Evolutionary conservation across 2,329 filamentous ascomycete genomes (phyloP).

Genomic region (Fusarium bactridioides): DNA sequence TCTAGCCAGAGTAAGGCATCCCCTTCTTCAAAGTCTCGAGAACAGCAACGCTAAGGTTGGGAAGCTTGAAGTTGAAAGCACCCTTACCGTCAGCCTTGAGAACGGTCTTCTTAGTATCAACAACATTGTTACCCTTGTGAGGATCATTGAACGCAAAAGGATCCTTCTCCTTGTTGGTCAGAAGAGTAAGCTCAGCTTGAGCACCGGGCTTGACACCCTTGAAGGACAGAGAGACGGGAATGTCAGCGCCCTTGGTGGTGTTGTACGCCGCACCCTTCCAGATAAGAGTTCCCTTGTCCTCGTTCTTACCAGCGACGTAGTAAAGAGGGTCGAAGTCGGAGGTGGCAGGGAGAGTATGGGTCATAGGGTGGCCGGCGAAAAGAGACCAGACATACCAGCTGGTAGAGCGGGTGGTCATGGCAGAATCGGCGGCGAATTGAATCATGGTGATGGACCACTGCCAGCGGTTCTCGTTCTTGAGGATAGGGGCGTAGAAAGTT

Average conservation of each 20-base stretch:
- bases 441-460: slow-evolving; percentile 61
- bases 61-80: slow-evolving; percentile 60
- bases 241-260: slow-evolving; percentile 53
- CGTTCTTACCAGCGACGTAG: slow-evolving; percentile 58
- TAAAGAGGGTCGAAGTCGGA: slow-evolving; percentile 56
- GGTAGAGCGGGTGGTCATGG: slow-evolving; percentile 58
- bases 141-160: slow-evolving; percentile 56
- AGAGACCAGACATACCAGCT: slow-evolving; percentile 61
- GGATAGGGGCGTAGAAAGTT: slow-evolving; percentile 59
- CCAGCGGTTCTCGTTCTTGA: slow-evolving; percentile 60
- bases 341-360: slow-evolving; percentile 55
- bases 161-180: slow-evolving; percentile 51
- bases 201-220: slow-evolving; percentile 52
- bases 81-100: slow-evolving; percentile 56
- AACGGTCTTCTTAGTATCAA: slow-evolving; percentile 50
- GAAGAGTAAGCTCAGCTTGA: slow-evolving; percentile 53
- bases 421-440: slow-evolving; percentile 57
- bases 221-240: slow-evolving; percentile 57
- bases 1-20: slow-evolving; percentile 3
- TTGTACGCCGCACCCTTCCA: slow-evolving; percentile 65
- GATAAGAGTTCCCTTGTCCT: slow-evolving; percentile 51
- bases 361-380: slow-evolving; percentile 55
- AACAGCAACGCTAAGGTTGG: slow-evolving; percentile 64
- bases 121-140: slow-evolving; percentile 56
- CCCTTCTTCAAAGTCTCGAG: slow-evolving; percentile 52